phyloP scores from a whole-genome alignment of 345 rosid species.

The Balakata baccata region DNA sequence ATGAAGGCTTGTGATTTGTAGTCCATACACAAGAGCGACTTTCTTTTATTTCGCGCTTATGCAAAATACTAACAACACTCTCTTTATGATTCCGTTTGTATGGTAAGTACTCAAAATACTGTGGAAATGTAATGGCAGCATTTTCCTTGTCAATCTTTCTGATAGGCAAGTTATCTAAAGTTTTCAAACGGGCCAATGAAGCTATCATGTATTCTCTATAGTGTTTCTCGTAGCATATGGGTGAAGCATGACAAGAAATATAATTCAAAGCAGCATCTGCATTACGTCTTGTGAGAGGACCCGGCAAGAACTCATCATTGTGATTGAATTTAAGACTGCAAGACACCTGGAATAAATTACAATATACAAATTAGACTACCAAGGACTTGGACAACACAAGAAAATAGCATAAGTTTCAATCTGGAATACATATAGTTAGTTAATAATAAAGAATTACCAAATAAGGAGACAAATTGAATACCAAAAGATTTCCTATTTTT shows the following conservation, averaged over 20 bases:
- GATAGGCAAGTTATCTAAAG: constrained; percentile 67
- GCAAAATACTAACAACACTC: constrained; percentile 61
- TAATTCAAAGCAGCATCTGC: constrained; percentile 52
- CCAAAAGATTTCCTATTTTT: too few species aligned
- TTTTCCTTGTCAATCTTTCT: constrained; percentile 65
- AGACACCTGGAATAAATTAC: constrained; percentile 40
- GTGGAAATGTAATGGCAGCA: constrained; percentile 50
- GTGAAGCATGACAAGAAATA: constrained; percentile 63
- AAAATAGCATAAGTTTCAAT: neutral
- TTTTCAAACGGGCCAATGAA: constrained; percentile 67
- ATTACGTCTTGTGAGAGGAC: constrained; percentile 33
- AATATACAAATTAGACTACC: neutral
- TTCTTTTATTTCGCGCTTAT: constrained; percentile 70
- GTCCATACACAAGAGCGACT: constrained; percentile 20
- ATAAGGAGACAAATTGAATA: neutral
- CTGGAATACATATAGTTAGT: neutral
- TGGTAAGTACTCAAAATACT: constrained; percentile 71
- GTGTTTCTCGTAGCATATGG: constrained; percentile 82
- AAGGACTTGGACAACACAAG: neutral
- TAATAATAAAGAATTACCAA: neutral
- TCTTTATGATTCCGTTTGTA: constrained; percentile 68
- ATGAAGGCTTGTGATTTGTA: constrained; percentile 30
- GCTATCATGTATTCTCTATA: constrained; percentile 83
- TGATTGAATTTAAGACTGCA: constrained; percentile 28
- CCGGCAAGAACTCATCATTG: constrained; percentile 36